Evolutionary conservation across 371 early-diverging fungal genomes (phyloP), one percentile per base, ranked within the genome.

Genomic region (Globomyces sp.): DNA sequence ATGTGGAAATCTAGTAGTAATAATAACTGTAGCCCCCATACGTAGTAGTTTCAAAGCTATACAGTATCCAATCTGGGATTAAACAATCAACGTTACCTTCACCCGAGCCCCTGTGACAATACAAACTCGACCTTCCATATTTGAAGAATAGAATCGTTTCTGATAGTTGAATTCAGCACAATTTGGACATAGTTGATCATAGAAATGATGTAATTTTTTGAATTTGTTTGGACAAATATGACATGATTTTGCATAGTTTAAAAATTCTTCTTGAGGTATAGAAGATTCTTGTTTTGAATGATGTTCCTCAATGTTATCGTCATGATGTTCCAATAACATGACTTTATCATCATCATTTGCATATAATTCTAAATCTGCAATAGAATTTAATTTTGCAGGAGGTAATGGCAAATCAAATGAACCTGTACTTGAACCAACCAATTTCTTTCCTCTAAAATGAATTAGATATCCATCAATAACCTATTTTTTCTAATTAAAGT

Each of bases 1-100:
- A 63, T 80, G 75, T 1, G 81, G 81, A 64, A 80, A 80, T 1
- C 81, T 68, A 1, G 81, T 76, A 11, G 78, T 78, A 57, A 70
- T 71, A 53, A 80, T 74, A 13, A 80, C 81, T 41, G 77, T 75
- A 1, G 70, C 75, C 24, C 72, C 71, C 77, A 75, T 76, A 13
- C 77, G 62, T 3, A 80, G 65, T 4, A 80, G 72, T 65, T 73
- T 75, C 24, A 80, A 62, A 0, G 75, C 77, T 39, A 80, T 80
- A 47, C 66, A 69, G 58, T 74, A 80, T 3, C 80, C 80, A 51
- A 80, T 77, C 73, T 74, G 24, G 24, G 24, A 24, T 24, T 24
- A 24, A 24, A 24, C 24, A 24, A 24, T 24, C 24, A 24, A 24
- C 24, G 24, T 24, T 24, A 24, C 24, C 24, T 55, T 80, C 13